Evolutionary conservation across 163 green algal species (phyloP).

Genomic region (Scenedesmus sp.): DNA sequence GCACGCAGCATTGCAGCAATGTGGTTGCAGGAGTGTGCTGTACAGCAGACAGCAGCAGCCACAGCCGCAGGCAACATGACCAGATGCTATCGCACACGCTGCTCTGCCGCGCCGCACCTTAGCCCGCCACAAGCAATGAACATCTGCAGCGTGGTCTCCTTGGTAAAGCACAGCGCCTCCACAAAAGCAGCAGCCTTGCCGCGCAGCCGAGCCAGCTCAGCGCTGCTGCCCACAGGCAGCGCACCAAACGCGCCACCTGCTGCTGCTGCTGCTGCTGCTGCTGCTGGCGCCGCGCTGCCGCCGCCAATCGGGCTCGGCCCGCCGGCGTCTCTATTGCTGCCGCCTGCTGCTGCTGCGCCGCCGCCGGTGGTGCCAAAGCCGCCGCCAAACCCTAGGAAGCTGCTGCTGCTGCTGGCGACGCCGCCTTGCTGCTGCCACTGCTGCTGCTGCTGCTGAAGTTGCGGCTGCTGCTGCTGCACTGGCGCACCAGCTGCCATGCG

Average conservation of each 20-base stretch:
- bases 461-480: not conserved
- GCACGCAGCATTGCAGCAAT: not conserved
- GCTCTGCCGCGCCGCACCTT: constrained; percentile 49
- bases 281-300: not conserved
- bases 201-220: constrained; percentile 58
- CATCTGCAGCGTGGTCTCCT: constrained; percentile 69
- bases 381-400: not conserved
- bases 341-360: not conserved
- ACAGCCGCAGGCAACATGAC: no score
- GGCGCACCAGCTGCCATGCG: constrained; percentile 53
- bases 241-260: not conserved
- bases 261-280: not conserved
- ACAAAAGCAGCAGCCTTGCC: constrained; percentile 73
- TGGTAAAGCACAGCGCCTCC: constrained; percentile 66
- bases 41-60: no score
- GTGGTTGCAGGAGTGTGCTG: not conserved
- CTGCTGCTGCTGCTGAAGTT: not conserved
- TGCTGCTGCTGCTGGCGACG: constrained; percentile 8
- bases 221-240: not conserved
- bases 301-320: not conserved
- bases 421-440: not conserved
- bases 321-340: not conserved
- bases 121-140: constrained; percentile 75
- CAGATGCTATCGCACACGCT: not conserved
- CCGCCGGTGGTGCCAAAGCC: not conserved